Evolutionary conservation across 768 basidiomycete species (phyloP).

Genomic region (Russula lepida): DNA sequence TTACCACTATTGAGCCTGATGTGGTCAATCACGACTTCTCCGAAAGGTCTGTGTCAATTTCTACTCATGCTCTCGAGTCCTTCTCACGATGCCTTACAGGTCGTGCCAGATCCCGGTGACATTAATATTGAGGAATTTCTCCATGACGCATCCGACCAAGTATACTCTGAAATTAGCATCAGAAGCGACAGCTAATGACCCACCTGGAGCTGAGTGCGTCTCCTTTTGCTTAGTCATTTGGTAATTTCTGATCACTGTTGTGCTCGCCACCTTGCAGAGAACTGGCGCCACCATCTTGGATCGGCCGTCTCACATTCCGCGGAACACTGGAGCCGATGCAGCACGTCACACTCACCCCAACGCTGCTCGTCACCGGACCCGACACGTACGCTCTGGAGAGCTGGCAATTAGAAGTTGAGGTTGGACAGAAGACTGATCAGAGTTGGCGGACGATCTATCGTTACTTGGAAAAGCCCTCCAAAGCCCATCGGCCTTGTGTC

Average conservation of each 20-base stretch:
- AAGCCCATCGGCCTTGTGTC: conserved; percentile 28
- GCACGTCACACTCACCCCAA: conserved; percentile 36
- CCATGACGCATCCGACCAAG: conserved; percentile 49
- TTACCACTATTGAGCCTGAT: conserved; percentile 38
- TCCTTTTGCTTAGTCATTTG: neutral
- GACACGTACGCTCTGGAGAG: conserved; percentile 56
- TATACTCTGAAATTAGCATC: conserved; percentile 46
- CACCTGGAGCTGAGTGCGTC: conserved; percentile 21
- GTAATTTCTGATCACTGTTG: neutral
- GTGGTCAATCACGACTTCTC: conserved; percentile 56
- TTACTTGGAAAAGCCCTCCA: conserved; percentile 34
- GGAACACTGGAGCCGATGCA: conserved; percentile 48
- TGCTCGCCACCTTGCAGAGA: conserved; percentile 26
- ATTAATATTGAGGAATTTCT: conserved; percentile 64
- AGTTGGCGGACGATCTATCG: conserved; percentile 32
- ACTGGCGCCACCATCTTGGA: conserved; percentile 46
- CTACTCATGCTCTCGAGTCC: neutral
- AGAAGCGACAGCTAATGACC: conserved; percentile 21
- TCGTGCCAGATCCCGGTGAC: conserved; percentile 44
- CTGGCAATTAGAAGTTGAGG: conserved; percentile 64
- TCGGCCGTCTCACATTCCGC: conserved; percentile 59
- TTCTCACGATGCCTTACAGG: conserved; percentile 30
- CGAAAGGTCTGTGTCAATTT: conserved; percentile 41
- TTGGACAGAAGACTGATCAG: conserved; percentile 33
- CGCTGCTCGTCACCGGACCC: conserved; percentile 53